Conservation (phyloP, 2,329 filamentous ascomycete genomes). For the Hymenoscyphus infarciens region DNA sequence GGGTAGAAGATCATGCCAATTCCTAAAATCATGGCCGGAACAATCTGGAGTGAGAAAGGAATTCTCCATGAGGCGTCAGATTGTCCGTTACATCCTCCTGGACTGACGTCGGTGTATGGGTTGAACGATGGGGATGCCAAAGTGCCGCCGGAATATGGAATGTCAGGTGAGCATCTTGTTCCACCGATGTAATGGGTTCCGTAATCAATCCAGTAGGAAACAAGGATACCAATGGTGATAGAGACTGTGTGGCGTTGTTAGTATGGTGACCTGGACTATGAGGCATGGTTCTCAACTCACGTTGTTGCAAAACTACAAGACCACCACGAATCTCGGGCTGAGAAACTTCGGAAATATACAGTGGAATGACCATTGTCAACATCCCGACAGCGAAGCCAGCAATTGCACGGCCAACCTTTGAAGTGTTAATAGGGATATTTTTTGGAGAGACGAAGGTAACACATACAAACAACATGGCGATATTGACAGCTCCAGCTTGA, state of each 20-base stretch:
- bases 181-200: slow-evolving; percentile 32
- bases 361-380: slow-evolving; percentile 43
- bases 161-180: slow-evolving; percentile 9
- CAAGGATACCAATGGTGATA: slow-evolving; percentile 32
- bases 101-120: slow-evolving; percentile 23
- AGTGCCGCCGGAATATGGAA: slow-evolving; percentile 23
- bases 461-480: slow-evolving; percentile 43
- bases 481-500: slow-evolving; percentile 34
- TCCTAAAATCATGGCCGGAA: slow-evolving; percentile 50
- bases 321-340: slow-evolving; percentile 31
- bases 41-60: slow-evolving; percentile 52
- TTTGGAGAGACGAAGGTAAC: not conserved
- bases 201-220: slow-evolving; percentile 33
- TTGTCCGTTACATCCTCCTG: slow-evolving; percentile 22
- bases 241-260: slow-evolving; percentile 3
- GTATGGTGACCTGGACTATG: not conserved
- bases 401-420: slow-evolving; percentile 43
- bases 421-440: not conserved
- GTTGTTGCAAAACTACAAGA: slow-evolving; percentile 32
- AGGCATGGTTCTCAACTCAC: not conserved
- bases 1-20: slow-evolving; percentile 59
- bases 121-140: slow-evolving; percentile 19
- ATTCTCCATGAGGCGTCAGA: slow-evolving; percentile 53
- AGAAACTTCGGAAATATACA: slow-evolving; percentile 39
- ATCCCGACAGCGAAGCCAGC: slow-evolving; percentile 38